Evolutionary conservation across 108 stramenopile genomes (phyloP).

Genomic region (Skeletonema menzelii): DNA sequence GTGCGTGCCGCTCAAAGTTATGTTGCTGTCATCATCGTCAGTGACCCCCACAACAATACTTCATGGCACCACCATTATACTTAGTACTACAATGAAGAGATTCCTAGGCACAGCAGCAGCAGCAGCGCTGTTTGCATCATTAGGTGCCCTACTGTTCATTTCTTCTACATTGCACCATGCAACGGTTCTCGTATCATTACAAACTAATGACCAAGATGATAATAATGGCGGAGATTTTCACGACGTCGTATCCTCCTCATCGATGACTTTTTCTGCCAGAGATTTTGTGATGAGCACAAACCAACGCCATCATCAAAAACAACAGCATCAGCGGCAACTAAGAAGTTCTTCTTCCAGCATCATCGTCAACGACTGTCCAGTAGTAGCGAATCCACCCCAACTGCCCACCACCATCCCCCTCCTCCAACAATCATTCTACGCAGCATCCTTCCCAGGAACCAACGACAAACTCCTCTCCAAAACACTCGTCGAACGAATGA

Average conservation of each 20-base stretch:
- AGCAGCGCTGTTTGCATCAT: neutral
- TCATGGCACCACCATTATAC: no score
- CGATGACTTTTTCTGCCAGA: neutral
- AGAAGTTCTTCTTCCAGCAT: no score
- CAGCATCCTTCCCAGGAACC: constrained; percentile 33
- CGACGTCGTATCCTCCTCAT: no score
- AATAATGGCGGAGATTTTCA: no score
- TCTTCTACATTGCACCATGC: neutral
- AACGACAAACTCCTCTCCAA: constrained; percentile 31
- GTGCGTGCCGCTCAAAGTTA: no score
- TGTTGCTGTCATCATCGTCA: no score
- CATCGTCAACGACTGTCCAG: no score
- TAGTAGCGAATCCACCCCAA: no score
- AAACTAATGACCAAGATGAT: neutral
- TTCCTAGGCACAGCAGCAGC: neutral
- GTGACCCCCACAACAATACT: no score
- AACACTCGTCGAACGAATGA: constrained; percentile 18
- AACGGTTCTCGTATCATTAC: neutral
- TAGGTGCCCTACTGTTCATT: neutral
- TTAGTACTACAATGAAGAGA: neutral
- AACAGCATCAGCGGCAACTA: no score
- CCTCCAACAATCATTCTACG: constrained; percentile 8
- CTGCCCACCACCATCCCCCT: neutral
- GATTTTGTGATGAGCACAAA: no score
- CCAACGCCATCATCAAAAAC: no score